Evolutionary conservation across 495 filamentous ascomycete species (phyloP), one percentile per base, ranked within the genome.

Genomic region (Paragyromitra xinjiangensis): DNA sequence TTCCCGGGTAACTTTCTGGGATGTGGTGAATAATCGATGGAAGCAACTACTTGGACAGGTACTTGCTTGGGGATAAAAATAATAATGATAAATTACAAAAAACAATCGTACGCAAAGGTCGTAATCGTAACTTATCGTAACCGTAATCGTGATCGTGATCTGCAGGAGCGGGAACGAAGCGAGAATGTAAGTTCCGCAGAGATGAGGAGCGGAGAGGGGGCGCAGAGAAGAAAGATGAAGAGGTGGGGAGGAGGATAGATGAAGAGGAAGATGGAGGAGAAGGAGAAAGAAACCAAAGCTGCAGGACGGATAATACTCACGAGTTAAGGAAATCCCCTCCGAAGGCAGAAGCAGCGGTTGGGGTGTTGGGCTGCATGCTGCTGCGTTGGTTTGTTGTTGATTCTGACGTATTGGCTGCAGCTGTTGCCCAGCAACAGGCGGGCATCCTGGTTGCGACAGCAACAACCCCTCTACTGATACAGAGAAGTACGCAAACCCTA

Each of bases 351-450:
- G 29, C 26, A 48, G 44, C 44, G 37, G 19, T 26, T 69, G 64
- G 37, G 44, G 53, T 59, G 48, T 14, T n/a, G 59, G 53, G 53
- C 37, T 19, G 37, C 26, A 40, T 39, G 67, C 39, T 76, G 73
- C 58, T 76, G 73, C 58, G 73, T 71, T 76, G 73, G 73, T 71
- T 76, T 76, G 73, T 73, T 76, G 66, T 76, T 73, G 65, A 58
- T 75, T 63, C 72, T 63, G 72, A 69, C 65, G 72, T 69, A 63
- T 69, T 59, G 45, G 50, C 56, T 63, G 56, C 45, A 45, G 56
- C 56, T 69, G 64, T 69, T 69, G 70, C 70, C 70, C 61, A 39
- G 71, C 64, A 74, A 74, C 71, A 29, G 42, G 53, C 51, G 16
- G 5, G 22, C 40, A 29, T 39, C 65, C 29, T 40, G 65, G 66